Evolutionary conservation across 1,284 basidiomycete genomes (phyloP).

Genomic region (Ustilago shanxiensis): DNA sequence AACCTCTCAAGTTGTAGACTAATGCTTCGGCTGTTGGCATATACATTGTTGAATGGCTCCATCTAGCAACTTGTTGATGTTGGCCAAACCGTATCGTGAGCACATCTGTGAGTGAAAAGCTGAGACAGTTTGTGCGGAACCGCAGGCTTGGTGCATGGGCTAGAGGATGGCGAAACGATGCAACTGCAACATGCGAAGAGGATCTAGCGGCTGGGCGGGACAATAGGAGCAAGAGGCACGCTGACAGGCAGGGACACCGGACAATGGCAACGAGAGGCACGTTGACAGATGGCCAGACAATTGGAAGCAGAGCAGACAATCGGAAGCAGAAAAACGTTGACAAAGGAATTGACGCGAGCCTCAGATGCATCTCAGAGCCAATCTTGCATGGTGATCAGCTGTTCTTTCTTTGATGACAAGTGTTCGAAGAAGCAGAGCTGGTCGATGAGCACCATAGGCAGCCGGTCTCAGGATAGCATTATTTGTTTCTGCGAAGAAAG

Average conservation of each 20-base stretch:
- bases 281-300: too few species aligned
- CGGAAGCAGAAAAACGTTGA: neutral
- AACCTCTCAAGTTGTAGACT: neutral
- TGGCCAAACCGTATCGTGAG: neutral
- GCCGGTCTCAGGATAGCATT: neutral
- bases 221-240: neutral
- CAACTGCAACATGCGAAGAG: too few species aligned
- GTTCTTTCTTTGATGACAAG: neutral
- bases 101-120: too few species aligned
- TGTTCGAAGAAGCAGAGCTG: neutral
- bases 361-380: neutral
- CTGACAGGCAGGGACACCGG: neutral
- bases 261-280: neutral
- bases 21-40: neutral
- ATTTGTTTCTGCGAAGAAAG: neutral
- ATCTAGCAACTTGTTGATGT: neutral
- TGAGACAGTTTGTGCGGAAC: too few species aligned
- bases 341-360: neutral
- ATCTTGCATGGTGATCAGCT: conserved; percentile 3
- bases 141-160: too few species aligned
- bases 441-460: neutral
- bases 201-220: too few species aligned
- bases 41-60: neutral
- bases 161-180: too few species aligned
- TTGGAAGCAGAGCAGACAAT: neutral